Evolutionary conservation across 2,329 filamentous ascomycete genomes (phyloP).

Genomic region (Pseudopithomyces chartarum): DNA sequence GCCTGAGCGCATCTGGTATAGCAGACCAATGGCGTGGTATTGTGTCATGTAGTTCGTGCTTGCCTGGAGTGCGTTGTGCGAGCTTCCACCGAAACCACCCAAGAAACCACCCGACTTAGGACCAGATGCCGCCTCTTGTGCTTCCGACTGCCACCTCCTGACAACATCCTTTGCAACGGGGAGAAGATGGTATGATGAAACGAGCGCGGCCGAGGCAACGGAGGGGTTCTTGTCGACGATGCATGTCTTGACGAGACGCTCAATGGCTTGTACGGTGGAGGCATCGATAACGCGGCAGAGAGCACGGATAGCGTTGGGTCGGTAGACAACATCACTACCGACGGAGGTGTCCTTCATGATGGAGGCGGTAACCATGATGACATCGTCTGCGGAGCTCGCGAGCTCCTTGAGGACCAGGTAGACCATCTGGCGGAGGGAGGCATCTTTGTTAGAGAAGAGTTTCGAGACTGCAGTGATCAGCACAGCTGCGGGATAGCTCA

Average conservation of each 20-base stretch:
- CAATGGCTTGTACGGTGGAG: constrained; percentile 95
- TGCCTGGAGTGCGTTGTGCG: constrained; percentile 71
- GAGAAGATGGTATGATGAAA: constrained; percentile 96
- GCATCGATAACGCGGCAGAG: constrained; percentile 95
- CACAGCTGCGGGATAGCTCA: background rate
- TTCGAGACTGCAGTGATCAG: constrained; percentile 66
- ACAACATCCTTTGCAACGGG: constrained; percentile 96
- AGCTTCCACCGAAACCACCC: constrained; percentile 84
- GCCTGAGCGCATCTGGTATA: constrained; percentile 97
- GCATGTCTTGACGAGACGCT: constrained; percentile 97
- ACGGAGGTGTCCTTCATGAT: constrained; percentile 99
- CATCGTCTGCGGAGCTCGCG: constrained; percentile 92
- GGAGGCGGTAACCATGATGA: constrained; percentile 99
- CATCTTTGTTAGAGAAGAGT: constrained; percentile 99
- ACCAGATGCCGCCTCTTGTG: constrained; percentile 91
- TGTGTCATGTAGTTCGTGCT: constrained; percentile 94
- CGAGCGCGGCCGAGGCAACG: constrained; percentile 91
- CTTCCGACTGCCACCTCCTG: constrained; percentile 97
- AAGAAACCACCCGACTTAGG: constrained; percentile 91
- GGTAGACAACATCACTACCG: constrained; percentile 80
- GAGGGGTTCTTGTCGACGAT: constrained; percentile 99
- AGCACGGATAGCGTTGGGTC: constrained; percentile 93
- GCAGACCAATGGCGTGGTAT: constrained; percentile 94
- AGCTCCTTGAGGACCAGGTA: constrained; percentile 98
- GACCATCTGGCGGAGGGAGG: constrained; percentile 96